Conservation (phyloP, 73 alveolate genomes). For the Paramecium sexaurelia region DNA sequence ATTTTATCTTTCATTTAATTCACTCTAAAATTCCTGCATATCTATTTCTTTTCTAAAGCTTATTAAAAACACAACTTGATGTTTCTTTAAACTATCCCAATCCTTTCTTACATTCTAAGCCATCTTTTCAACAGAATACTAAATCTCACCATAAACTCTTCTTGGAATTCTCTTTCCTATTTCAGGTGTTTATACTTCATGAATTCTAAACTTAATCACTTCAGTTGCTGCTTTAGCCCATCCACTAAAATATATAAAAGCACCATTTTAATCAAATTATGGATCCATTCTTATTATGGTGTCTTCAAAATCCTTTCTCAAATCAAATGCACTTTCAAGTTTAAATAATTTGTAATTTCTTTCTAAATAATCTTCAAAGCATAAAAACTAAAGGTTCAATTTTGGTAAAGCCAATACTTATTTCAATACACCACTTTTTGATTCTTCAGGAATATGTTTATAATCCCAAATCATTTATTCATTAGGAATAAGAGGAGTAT, state of each 20-base stretch:
- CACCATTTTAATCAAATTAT: constrained; percentile 27
- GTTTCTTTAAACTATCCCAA: constrained; percentile 52
- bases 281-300: constrained; percentile 35
- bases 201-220: constrained; percentile 15
- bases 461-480: constrained; percentile 55
- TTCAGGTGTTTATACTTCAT: constrained; percentile 58
- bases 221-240: constrained; percentile 40
- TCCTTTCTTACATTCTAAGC: neutral
- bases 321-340: constrained; percentile 39
- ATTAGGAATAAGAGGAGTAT: constrained; percentile 21
- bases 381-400: neutral
- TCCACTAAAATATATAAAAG: neutral
- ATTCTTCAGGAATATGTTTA: constrained; percentile 43
- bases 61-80: constrained; percentile 24
- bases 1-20: neutral
- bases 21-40: constrained; percentile 29
- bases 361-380: constrained; percentile 53
- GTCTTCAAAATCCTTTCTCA: constrained; percentile 48
- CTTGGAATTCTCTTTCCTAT: constrained; percentile 42
- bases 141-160: constrained; percentile 47
- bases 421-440: constrained; percentile 5
- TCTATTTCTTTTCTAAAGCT: constrained; percentile 40
- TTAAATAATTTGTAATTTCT: constrained; percentile 44
- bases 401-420: constrained; percentile 36
- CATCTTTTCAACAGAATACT: constrained; percentile 6